phyloP scores from a whole-genome alignment of 2,329 filamentous ascomycete genomes.

The Calcarisporium arbuscula region DNA sequence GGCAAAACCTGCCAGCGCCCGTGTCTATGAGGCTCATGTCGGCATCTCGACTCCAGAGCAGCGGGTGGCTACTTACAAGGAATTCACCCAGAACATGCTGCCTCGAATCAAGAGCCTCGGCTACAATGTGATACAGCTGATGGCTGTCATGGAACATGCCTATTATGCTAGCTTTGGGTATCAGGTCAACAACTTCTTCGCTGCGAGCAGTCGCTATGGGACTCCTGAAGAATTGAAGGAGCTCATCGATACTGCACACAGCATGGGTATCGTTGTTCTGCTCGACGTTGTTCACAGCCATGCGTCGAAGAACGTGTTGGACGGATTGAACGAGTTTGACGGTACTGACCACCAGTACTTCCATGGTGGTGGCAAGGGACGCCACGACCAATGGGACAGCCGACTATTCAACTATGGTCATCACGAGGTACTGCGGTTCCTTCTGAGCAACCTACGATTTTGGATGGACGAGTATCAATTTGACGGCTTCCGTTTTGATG shows the following conservation, averaged over 20 bases:
- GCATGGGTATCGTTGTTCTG: slow-evolving; percentile 82
- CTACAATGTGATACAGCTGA: slow-evolving; percentile 96
- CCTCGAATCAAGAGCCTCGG: slow-evolving; percentile 84
- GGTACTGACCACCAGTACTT: slow-evolving; percentile 95
- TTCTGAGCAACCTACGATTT: slow-evolving; percentile 90
- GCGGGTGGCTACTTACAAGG: slow-evolving; percentile 88
- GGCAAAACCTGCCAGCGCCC: slow-evolving; percentile 75
- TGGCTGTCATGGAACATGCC: slow-evolving; percentile 99
- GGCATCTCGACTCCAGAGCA: slow-evolving; percentile 91
- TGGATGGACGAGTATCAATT: slow-evolving; percentile 99
- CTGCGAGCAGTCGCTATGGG: slow-evolving; percentile 91
- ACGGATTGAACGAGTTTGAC: slow-evolving; percentile 94
- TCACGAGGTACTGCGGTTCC: slow-evolving; percentile 91
- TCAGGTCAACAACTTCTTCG: slow-evolving; percentile 98
- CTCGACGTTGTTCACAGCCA: slow-evolving; percentile 97
- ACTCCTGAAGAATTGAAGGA: slow-evolving; percentile 93
- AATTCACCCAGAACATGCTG: slow-evolving; percentile 89
- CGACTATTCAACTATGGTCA: slow-evolving; percentile 94
- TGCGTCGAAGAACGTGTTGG: slow-evolving; percentile 93
- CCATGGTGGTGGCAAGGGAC: slow-evolving; percentile 76
- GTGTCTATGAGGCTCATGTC: slow-evolving; percentile 98
- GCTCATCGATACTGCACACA: slow-evolving; percentile 89
- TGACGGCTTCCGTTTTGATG: slow-evolving; percentile 96
- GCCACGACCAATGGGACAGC: slow-evolving; percentile 93
- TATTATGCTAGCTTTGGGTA: slow-evolving; percentile 99